phyloP scores from a whole-genome alignment of 192 early-diverging fungal genomes.

The Gonapodya sp. region DNA sequence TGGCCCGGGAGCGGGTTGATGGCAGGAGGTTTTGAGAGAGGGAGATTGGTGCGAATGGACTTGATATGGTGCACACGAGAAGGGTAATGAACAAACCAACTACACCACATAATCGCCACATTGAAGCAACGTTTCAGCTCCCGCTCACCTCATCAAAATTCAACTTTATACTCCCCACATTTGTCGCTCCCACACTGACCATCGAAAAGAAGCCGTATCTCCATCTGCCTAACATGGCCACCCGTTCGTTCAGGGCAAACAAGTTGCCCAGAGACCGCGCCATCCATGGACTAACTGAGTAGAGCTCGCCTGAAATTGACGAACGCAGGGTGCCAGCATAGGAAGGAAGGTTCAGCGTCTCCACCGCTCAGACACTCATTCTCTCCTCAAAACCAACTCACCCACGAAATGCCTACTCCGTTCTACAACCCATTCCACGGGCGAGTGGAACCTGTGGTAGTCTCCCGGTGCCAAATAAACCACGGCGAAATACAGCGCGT shows the following conservation, averaged over 20 bases:
- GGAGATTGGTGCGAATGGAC: neutral
- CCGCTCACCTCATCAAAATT: conserved; percentile 82
- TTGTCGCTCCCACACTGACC: conserved; percentile 95
- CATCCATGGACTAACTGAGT: conserved; percentile 88
- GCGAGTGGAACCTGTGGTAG: conserved; percentile 98
- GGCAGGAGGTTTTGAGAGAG: neutral
- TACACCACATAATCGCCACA: no score
- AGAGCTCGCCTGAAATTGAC: conserved; percentile 67
- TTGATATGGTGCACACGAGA: no score
- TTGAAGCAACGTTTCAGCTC: no score
- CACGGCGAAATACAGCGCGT: conserved; percentile 78
- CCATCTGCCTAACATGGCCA: conserved; percentile 88
- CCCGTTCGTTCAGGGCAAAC: conserved; percentile 95
- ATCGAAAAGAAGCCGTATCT: conserved; percentile 89
- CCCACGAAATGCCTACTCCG: conserved; percentile 81
- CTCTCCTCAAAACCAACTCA: conserved; percentile 24
- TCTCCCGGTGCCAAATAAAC: conserved; percentile 97
- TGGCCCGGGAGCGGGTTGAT: conserved; percentile 39
- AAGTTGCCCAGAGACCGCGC: conserved; percentile 72
- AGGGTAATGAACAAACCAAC: no score
- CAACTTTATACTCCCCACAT: conserved; percentile 90
- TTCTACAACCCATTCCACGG: conserved; percentile 87
- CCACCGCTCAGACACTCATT: conserved; percentile 1
- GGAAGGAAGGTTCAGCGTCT: neutral
- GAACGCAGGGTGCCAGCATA: no score